Evolutionary conservation across 805 yeast species (phyloP).

Genomic region (Groenewaldozyma tartarivorans): DNA sequence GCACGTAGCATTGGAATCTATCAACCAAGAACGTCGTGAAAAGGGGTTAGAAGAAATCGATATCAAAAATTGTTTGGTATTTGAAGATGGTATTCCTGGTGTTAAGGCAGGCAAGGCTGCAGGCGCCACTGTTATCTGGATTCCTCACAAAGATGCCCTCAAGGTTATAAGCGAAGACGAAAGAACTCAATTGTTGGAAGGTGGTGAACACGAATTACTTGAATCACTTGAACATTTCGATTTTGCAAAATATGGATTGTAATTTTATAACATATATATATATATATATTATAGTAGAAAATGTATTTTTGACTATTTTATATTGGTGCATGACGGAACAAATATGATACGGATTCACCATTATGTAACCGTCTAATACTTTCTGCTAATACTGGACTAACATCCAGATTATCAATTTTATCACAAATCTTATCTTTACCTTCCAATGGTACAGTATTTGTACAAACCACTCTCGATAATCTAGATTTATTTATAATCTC

Average conservation of each 20-base stretch:
- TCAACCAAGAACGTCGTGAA: constrained; percentile 46
- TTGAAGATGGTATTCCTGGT: constrained; percentile 95
- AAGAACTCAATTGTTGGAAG: constrained; percentile 34
- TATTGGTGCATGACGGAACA: constrained; percentile 60
- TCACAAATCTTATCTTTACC: constrained; percentile 51
- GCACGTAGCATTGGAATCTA: constrained; percentile 63
- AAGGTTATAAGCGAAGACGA: constrained; percentile 39
- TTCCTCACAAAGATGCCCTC: constrained; percentile 73
- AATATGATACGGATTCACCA: constrained; percentile 89
- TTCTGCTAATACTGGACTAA: constrained; percentile 83
- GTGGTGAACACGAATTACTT: constrained; percentile 47
- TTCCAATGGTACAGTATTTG: constrained; percentile 85
- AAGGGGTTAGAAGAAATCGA: constrained; percentile 38
- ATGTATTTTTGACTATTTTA: too few species aligned
- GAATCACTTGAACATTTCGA: constrained; percentile 46
- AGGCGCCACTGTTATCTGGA: constrained; percentile 85
- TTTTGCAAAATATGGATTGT: constrained; percentile 30
- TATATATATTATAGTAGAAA: neutral
- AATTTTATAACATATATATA: neutral
- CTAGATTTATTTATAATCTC: constrained; percentile 61
- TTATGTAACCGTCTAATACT: constrained; percentile 91
- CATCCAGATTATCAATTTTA: constrained; percentile 70
- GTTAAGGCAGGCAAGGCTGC: constrained; percentile 76
- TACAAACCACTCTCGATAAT: constrained; percentile 71
- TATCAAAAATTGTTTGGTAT: constrained; percentile 76